Evolutionary conservation across 1,284 basidiomycete species (phyloP), one percentile per base, ranked within the genome.

Genomic region (Leccinum proliferum): DNA sequence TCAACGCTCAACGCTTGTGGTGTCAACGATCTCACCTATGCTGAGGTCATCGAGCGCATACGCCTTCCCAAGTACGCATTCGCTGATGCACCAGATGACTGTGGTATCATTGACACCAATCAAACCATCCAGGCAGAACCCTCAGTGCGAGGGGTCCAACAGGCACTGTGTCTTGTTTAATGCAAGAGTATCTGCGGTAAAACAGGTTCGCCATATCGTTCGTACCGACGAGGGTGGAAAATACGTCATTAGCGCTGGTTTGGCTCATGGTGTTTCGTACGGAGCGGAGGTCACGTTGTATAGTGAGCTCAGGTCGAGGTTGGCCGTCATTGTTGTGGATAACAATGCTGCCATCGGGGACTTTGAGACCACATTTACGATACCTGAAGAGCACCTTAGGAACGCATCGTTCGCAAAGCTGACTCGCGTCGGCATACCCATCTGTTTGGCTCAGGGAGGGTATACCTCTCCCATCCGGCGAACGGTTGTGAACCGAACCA

Each of bases 131-230:
- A 67, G 58, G 10, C 69, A 70, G 18, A 46, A 63, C 55, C 69
- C 69, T 8, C 67, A 57, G 8, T 70, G 69, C 15, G 65, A 66
- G 55, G 70, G 70, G 6, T 0, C 25, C 10, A 48, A 66, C 53
- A 63, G 21, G 25, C 15, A 64, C 48, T 70, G 70, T 15, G 12
- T 59, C 53, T 55, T 72, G 35, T 72, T 72, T 37, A 41, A 66
- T 14, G 55, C 56, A 3, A 67, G 55, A 55, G 55, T 64, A 1
- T 57, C 39, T 21, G 32, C 29, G 21, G 43, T 60, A 5, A 55
- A 43, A 35, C 62, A 60, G 8, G 62, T 62, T 41, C 50, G 48
- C 18, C 37, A 65, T 46, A 48, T 39, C 2, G 39, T 48, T n/a
- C 37, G 15, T n/a, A n/a, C 21, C 25, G 25, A 39, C 2, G 8